phyloP scores from a whole-genome alignment of 805 yeast genomes.

The Nakazawaea wyomingensis region DNA sequence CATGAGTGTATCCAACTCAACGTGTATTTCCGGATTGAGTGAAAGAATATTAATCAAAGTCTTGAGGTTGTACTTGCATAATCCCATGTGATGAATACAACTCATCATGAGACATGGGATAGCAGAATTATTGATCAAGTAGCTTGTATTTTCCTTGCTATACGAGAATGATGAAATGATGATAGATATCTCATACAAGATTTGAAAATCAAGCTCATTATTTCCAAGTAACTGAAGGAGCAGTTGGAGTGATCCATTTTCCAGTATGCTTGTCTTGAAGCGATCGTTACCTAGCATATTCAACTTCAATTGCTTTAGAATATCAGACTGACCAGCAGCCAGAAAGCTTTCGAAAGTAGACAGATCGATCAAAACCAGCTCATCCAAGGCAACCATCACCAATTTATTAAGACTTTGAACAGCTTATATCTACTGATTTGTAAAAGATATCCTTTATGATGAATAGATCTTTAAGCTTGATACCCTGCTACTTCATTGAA shows the following conservation, averaged over 20 bases:
- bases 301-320: conserved; percentile 14
- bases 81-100: conserved; percentile 16
- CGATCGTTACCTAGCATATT: conserved; percentile 26
- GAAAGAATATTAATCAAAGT: conserved; percentile 22
- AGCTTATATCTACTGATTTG: neutral
- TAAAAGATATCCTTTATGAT: neutral
- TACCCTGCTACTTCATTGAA: too few species aligned
- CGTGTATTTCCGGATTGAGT: conserved; percentile 15
- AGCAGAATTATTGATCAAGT: conserved; percentile 16
- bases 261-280: conserved; percentile 18
- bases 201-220: conserved; percentile 8
- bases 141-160: conserved; percentile 18
- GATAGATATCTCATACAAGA: conserved; percentile 19
- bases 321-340: conserved; percentile 2
- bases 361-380: neutral
- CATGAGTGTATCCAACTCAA: conserved; percentile 13
- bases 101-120: conserved; percentile 17
- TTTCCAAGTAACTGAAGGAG: conserved; percentile 15
- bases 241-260: conserved; percentile 11
- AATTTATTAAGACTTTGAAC: neutral
- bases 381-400: neutral
- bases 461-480: too few species aligned
- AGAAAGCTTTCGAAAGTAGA: neutral
- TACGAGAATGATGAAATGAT: conserved; percentile 25
- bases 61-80: conserved; percentile 23